Percentiles rank a stretch among this genome's conserved stretches.
These are phyloP conservation scores for Aspergillus ochraceoroseus DNA, from an alignment of 2,329 filamentous ascomycete species.

Conservation along the genomic window DNA sequence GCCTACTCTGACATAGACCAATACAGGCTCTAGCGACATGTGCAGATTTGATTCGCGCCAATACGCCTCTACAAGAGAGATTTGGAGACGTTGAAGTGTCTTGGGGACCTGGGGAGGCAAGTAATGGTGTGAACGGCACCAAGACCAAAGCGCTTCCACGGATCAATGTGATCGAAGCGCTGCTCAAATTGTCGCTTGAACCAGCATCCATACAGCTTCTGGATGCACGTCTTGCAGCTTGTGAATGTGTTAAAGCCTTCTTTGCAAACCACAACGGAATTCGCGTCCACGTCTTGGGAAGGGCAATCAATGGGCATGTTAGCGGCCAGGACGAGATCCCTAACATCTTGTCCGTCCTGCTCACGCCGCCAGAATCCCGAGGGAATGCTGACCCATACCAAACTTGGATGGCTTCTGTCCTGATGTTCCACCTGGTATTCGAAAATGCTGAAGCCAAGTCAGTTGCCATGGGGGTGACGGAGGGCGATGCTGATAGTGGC, in stretches of 20 bases:
- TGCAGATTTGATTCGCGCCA: slow-evolving; percentile 81
- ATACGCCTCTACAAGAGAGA: slow-evolving; percentile 72
- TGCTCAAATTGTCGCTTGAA: slow-evolving; percentile 75
- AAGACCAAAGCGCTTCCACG: slow-evolving; percentile 51
- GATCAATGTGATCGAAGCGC: slow-evolving; percentile 88
- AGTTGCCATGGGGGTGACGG: slow-evolving; percentile 73
- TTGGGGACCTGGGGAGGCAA: slow-evolving; percentile 28
- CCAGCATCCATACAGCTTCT: slow-evolving; percentile 63
- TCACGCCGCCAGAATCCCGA: slow-evolving; percentile 60
- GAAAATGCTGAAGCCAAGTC: slow-evolving; percentile 75
- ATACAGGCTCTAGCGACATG: slow-evolving; percentile 71
- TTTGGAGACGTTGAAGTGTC: slow-evolving; percentile 82
- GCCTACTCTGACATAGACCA: slow-evolving; percentile 11
- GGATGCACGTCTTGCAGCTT: slow-evolving; percentile 76
- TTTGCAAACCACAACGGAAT: slow-evolving; percentile 77
- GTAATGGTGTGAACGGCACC: slow-evolving; percentile 34
- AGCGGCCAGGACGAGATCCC: slow-evolving; percentile 74
- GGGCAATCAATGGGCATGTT: slow-evolving; percentile 82
- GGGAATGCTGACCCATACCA: slow-evolving; percentile 75
- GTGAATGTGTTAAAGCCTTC: slow-evolving; percentile 89
- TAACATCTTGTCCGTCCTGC: slow-evolving; percentile 79
- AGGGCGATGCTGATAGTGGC: slow-evolving; percentile 81
- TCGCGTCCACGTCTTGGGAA: slow-evolving; percentile 74
- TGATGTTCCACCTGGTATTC: slow-evolving; percentile 79
- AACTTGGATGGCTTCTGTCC: slow-evolving; percentile 80